Conservation (phyloP, 345 rosid species). For the Boechera stricta region DNA sequence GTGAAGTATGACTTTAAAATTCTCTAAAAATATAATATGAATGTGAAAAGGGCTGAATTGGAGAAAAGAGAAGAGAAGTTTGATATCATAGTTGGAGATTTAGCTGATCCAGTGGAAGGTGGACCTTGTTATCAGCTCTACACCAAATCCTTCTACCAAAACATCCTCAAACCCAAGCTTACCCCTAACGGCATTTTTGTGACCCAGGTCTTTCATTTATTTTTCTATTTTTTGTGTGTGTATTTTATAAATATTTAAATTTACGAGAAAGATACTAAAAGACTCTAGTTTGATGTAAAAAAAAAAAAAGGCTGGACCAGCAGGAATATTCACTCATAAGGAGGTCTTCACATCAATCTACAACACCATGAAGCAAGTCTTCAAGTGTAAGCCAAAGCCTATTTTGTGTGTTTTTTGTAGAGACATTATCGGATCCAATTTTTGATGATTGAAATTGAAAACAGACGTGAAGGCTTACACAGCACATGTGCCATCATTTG, state of each 20-base stretch:
- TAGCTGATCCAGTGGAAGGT: conserved; percentile 97
- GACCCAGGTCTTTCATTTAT: conserved; percentile 73
- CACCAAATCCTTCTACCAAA: conserved; percentile 88
- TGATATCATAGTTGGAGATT: conserved; percentile 92
- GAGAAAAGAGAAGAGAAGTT: conserved; percentile 73
- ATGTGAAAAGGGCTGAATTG: conserved; percentile 71
- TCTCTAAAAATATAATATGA: neutral
- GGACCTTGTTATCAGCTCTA: conserved; percentile 98
- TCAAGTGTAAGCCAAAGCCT: conserved; percentile 65
- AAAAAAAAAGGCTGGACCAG: conserved; percentile 91
- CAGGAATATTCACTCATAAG: conserved; percentile 93
- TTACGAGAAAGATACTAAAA: neutral
- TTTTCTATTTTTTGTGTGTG: too few species aligned
- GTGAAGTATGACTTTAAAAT: neutral
- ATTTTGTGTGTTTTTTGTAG: neutral
- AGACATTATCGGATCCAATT: neutral
- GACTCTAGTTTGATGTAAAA: neutral
- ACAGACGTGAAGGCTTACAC: conserved; percentile 90
- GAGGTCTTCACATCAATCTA: conserved; percentile 92
- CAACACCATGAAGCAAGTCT: conserved; percentile 91
- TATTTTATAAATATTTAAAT: too few species aligned
- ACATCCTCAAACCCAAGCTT: conserved; percentile 80
- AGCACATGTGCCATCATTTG: conserved; percentile 96
- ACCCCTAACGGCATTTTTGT: conserved; percentile 80
- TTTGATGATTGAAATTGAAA: conserved; percentile 5